These are phyloP conservation scores for Oryza officinalis DNA, from an alignment of 176 grass and related monocot species.

Conservation along the genomic window DNA sequence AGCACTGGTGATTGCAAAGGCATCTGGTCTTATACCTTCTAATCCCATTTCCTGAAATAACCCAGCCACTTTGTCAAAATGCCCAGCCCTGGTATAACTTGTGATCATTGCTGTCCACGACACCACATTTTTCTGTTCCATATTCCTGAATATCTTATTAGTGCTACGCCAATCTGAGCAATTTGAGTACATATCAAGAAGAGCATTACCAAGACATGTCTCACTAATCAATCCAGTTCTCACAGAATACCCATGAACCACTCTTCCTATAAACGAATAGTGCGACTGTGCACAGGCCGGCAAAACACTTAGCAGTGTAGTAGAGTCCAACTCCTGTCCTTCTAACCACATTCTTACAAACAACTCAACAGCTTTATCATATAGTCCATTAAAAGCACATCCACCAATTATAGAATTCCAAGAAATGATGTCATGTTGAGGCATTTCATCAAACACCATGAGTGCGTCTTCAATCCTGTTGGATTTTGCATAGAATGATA, in stretches of 20 bases:
- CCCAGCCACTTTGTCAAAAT: conserved; percentile 62
- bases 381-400: conserved; percentile 58
- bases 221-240: conserved; percentile 61
- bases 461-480: conserved; percentile 51
- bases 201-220: conserved; percentile 55
- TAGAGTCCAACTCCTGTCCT: conserved; percentile 60
- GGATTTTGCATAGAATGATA: conserved; percentile 69
- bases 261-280: conserved; percentile 51
- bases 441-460: conserved; percentile 70
- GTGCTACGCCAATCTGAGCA: conserved; percentile 65
- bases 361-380: conserved; percentile 42
- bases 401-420: conserved; percentile 82
- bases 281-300: conserved; percentile 57
- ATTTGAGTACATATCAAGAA: conserved; percentile 90
- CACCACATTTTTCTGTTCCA: conserved; percentile 64
- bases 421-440: conserved; percentile 67
- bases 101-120: conserved; percentile 82
- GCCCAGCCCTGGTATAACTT: conserved; percentile 57
- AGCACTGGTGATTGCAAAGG: conserved; percentile 63
- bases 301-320: conserved; percentile 64
- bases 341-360: conserved; percentile 59
- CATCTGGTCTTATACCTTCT: conserved; percentile 52
- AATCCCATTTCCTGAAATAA: conserved; percentile 67
- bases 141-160: conserved; percentile 66
- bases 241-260: conserved; percentile 62